A percentile compares a stretch with the other conserved stretches of the same genome.
Evolutionary conservation across 2,329 filamentous ascomycete genomes (phyloP).

Genomic region (Ophiostoma montium): DNA sequence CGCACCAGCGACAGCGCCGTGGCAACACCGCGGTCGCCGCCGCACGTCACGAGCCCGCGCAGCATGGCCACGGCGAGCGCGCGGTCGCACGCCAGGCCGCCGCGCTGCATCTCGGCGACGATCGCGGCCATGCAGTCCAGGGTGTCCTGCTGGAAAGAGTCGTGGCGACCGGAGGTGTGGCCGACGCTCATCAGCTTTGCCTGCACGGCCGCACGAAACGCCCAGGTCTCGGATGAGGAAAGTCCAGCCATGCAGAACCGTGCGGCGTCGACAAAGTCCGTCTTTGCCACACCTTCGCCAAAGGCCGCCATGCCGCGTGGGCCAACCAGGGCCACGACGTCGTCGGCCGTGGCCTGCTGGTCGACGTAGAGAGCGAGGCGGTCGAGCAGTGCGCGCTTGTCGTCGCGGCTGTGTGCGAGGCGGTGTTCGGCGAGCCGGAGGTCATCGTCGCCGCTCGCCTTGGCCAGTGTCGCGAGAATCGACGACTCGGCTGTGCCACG

Average conservation of each 20-base stretch:
- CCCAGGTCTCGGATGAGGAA: conserved; percentile 21
- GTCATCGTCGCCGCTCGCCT: not conserved
- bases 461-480: not conserved
- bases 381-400: no score
- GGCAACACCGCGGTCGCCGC: conserved; percentile 14
- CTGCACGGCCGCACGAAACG: conserved; percentile 20
- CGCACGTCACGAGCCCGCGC: conserved; percentile 16
- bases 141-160: no score
- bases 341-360: not conserved
- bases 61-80: conserved; percentile 25
- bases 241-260: conserved; percentile 12
- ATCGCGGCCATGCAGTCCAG: conserved; percentile 15
- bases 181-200: conserved; percentile 15
- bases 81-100: conserved; percentile 18
- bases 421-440: no score
- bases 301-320: not conserved
- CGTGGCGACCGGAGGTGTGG: not conserved
- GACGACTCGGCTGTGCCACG: no score
- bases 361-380: no score
- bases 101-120: conserved; percentile 26
- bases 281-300: not conserved
- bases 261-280: not conserved
- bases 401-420: no score
- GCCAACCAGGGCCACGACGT: not conserved
- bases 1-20: conserved; percentile 30